A percentile compares a stretch with the other conserved stretches of the same genome.
Conservation (phyloP, 2,329 filamentous ascomycete genomes). For the Colletotrichum melonis region DNA sequence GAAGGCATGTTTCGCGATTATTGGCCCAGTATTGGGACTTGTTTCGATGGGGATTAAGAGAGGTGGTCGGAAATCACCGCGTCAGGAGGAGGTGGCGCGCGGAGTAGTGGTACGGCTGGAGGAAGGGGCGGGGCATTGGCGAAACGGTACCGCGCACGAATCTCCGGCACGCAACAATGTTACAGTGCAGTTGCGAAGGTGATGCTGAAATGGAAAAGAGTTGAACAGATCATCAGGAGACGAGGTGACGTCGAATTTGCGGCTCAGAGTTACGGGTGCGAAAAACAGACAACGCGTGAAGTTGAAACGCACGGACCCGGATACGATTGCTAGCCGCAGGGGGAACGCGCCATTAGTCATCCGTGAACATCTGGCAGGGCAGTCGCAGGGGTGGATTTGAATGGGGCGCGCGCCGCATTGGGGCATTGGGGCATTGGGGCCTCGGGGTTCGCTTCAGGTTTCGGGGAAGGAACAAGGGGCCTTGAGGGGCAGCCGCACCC, state of each 20-base stretch:
- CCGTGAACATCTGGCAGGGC: slow-evolving; percentile 8
- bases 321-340: slow-evolving; percentile 32
- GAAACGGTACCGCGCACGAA: slow-evolving; percentile 33
- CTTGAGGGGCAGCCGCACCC: slow-evolving; percentile 27
- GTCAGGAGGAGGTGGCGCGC: slow-evolving; percentile 39
- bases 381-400: not conserved
- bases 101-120: slow-evolving; percentile 36
- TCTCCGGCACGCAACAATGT: slow-evolving; percentile 36
- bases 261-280: slow-evolving; percentile 42
- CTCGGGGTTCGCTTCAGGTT: slow-evolving; percentile 19
- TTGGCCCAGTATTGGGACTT: not conserved
- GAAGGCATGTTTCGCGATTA: slow-evolving; percentile 43
- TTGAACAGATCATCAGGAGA: slow-evolving; percentile 39
- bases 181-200: slow-evolving; percentile 30
- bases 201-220: slow-evolving; percentile 29
- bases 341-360: slow-evolving; percentile 36
- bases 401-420: no score
- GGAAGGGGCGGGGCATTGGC: slow-evolving; percentile 37
- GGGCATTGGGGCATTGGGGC: no score
- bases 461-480: not conserved
- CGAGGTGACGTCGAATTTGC: slow-evolving; percentile 49
- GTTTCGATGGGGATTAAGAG: slow-evolving; percentile 30
- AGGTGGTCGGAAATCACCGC: slow-evolving; percentile 38
- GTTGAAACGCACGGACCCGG: slow-evolving; percentile 47
- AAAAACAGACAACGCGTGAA: slow-evolving; percentile 57